These are phyloP conservation scores for Auriscalpium microsporum DNA, from an alignment of 768 basidiomycete genomes.

Conservation along the genomic window DNA sequence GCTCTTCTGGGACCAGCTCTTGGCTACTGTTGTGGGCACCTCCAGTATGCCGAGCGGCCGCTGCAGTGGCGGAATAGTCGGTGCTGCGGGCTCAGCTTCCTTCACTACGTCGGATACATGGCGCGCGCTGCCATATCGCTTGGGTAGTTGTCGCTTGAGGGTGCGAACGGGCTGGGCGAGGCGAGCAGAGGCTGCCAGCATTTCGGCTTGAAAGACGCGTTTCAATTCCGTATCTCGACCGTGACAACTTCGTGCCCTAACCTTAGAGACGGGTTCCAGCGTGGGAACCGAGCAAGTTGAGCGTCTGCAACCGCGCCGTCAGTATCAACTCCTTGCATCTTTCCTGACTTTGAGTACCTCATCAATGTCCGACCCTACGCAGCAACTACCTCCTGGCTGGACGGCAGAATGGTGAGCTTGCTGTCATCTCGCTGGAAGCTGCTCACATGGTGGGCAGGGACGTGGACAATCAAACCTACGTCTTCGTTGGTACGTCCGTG, in stretches of 20 bases:
- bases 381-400: constrained; percentile 88
- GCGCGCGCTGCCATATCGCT: not conserved
- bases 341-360: no score
- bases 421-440: constrained; percentile 6
- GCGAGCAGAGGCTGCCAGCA: not conserved
- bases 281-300: constrained; percentile 10
- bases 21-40: constrained; percentile 36
- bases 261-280: constrained; percentile 5
- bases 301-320: no score
- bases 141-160: not conserved
- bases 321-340: no score
- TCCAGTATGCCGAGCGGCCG: constrained; percentile 73
- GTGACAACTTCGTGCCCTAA: not conserved
- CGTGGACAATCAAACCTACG: constrained; percentile 64
- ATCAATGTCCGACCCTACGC: constrained; percentile 38
- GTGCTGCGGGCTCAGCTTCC: constrained; percentile 1
- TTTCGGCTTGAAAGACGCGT: not conserved
- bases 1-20: constrained; percentile 43
- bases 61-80: constrained; percentile 30
- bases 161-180: not conserved
- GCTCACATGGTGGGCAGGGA: constrained; percentile 48
- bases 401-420: constrained; percentile 74
- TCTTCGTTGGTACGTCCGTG: constrained; percentile 72
- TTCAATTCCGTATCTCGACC: no score
- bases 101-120: not conserved